These are phyloP conservation scores for Claviceps citrina DNA, from an alignment of 2,329 filamentous ascomycete species.

Conservation along the genomic window DNA sequence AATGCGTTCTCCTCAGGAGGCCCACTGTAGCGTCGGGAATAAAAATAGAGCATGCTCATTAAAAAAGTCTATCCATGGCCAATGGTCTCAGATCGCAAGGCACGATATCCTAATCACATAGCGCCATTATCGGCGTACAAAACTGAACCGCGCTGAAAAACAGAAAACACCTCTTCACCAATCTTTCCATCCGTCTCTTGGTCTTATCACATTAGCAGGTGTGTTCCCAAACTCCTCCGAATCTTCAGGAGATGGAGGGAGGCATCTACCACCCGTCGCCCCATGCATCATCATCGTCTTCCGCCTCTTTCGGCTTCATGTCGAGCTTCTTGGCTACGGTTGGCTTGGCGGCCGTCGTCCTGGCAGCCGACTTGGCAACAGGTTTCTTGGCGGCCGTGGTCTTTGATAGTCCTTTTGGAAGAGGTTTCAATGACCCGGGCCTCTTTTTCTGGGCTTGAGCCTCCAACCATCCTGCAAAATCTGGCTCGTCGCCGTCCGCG, in stretches of 20 bases:
- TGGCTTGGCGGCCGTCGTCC: constrained; percentile 22
- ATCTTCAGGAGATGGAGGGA: neutral
- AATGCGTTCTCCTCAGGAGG: no score
- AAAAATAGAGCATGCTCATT: neutral
- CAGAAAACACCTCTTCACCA: neutral
- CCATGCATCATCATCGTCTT: constrained; percentile 48
- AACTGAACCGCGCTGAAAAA: no score
- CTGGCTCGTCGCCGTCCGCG: constrained; percentile 69
- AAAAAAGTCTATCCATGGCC: neutral
- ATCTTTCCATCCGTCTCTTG: neutral
- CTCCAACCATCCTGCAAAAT: constrained; percentile 90
- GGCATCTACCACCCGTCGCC: constrained; percentile 44
- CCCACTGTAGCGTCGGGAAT: no score
- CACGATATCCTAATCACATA: neutral
- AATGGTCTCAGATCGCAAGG: neutral
- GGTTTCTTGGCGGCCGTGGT: constrained; percentile 28
- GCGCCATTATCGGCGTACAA: neutral
- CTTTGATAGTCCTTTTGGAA: constrained; percentile 76
- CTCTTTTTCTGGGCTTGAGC: constrained; percentile 77
- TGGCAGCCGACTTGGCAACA: constrained; percentile 21
- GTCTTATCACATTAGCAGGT: no score
- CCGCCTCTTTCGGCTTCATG: constrained; percentile 45
- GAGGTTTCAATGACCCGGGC: constrained; percentile 38
- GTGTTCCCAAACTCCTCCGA: no score
- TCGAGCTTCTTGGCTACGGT: constrained; percentile 50